Evolutionary conservation across 305 asterid genomes (phyloP).

Genomic region (Fraxinus nigra): DNA sequence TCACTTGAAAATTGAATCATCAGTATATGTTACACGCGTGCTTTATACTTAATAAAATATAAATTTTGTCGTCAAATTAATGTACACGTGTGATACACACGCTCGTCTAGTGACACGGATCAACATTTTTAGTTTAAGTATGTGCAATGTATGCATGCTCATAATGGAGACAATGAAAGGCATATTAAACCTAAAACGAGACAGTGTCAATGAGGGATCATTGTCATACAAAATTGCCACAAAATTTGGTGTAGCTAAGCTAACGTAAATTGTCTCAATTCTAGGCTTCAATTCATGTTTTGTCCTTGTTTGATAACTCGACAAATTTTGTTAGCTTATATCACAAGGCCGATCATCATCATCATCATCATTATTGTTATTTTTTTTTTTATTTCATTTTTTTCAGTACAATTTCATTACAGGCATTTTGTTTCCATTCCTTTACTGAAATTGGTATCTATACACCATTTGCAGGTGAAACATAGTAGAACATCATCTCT

Average conservation of each 20-base stretch:
- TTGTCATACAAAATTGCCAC: slow-evolving; percentile 12
- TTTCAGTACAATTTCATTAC: neutral
- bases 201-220: neutral
- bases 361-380: neutral
- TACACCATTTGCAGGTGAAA: slow-evolving; percentile 50
- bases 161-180: slow-evolving; percentile 10
- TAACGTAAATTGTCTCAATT: slow-evolving; percentile 13
- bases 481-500: slow-evolving; percentile 59
- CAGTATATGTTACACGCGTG: neutral
- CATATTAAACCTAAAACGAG: neutral
- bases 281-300: slow-evolving; percentile 3
- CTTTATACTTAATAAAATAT: neutral
- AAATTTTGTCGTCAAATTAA: neutral
- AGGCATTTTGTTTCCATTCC: slow-evolving; percentile 2
- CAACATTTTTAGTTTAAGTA: neutral
- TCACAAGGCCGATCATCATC: neutral
- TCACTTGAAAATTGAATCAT: neutral
- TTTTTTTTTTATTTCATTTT: neutral
- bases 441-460: slow-evolving; percentile 13
- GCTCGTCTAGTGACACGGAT: neutral
- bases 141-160: neutral
- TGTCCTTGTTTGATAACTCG: neutral
- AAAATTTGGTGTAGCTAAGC: neutral
- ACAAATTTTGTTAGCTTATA: neutral
- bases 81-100: neutral